Conservation (phyloP, 176 grass and related monocot species). For the Hordeum vulgare region MorexV3_pseudomolecules_assembly NC_058518.1:13387693-13388192, state of each 20-base stretch:
- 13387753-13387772: background rate
- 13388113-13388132: no score
- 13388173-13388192: background rate
- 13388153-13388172: background rate
- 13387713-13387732: background rate
- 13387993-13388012: slow-evolving; percentile 12
- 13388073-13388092: background rate
- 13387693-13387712: background rate
- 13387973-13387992: no score
- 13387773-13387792: background rate
- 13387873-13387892: background rate
- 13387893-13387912: slow-evolving; percentile 12
- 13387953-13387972: no score
- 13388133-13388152: background rate
- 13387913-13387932: background rate
- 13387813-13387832: background rate
- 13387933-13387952: background rate
- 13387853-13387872: slow-evolving; percentile 10
- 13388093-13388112: background rate
- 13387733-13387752: background rate
- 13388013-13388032: background rate
- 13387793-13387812: background rate
- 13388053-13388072: background rate
- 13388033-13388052: background rate
- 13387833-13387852: background rate